phyloP scores from a whole-genome alignment of 2,329 filamentous ascomycete genomes.

The Talaromyces amestolkiae region DNA sequence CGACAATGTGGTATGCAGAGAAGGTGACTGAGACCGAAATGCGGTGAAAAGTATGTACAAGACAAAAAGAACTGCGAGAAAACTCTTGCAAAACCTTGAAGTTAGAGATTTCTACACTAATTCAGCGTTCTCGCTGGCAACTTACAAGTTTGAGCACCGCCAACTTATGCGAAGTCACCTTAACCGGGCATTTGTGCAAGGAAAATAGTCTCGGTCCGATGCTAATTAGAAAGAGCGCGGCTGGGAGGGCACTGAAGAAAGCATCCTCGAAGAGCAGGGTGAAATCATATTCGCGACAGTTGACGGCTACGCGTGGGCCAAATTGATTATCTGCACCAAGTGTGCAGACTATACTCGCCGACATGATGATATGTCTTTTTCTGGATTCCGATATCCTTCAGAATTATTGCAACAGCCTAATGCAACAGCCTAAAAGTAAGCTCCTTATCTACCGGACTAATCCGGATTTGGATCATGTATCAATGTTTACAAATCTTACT shows the following conservation, averaged over 20 bases:
- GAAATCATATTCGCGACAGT: conserved; percentile 43
- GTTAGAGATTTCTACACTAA: neutral
- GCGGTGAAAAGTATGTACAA: conserved; percentile 38
- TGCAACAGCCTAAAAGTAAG: neutral
- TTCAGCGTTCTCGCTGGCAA: neutral
- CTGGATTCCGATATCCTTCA: neutral
- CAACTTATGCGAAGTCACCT: conserved; percentile 4
- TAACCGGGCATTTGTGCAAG: conserved; percentile 24
- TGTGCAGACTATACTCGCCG: neutral
- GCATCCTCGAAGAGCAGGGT: conserved; percentile 47
- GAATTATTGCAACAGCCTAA: neutral
- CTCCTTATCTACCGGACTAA: neutral
- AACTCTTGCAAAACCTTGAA: neutral
- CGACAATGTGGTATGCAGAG: conserved; percentile 3
- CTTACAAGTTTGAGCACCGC: conserved; percentile 23
- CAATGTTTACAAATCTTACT: neutral
- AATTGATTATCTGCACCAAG: conserved; percentile 1
- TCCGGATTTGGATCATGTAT: neutral
- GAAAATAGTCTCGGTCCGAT: conserved; percentile 30
- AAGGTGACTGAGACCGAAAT: conserved; percentile 30
- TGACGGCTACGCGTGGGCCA: conserved; percentile 6
- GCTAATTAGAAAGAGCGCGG: conserved; percentile 34
- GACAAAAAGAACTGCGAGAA: conserved; percentile 32
- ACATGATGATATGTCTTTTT: neutral
- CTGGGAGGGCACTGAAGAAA: conserved; percentile 38